Evolutionary conservation across 306 rosid species (phyloP), one percentile per base, ranked within the genome.

Genomic region (Dryas alaskensis): DNA sequence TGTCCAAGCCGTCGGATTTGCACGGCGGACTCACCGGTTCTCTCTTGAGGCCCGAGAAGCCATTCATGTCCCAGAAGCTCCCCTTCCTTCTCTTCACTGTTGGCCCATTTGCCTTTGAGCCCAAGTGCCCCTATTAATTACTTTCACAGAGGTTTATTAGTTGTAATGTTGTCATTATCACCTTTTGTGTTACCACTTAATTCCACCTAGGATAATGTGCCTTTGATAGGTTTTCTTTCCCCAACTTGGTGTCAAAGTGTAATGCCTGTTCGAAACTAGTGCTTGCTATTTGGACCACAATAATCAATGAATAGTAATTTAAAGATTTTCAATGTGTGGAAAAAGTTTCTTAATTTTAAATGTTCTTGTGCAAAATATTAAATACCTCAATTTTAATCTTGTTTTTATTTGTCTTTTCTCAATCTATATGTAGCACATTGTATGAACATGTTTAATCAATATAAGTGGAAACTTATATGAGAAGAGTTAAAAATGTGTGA

Each of bases 51-150:
- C 89, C 96, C 0, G 79, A 80, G 65, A 91, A 85, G 88, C 76
- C 89, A 0, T 86, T 72, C 50, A 1, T 69, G 17, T 62, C 65
- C 16, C 4, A 79, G 55, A 87, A 86, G 57, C 84, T 75, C 8
- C 89, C 91, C 0, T 89, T 81, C 58, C 2, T 84, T 4, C 94
- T 91, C 46, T 93, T 82, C 88, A 67, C 80, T 7, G 97, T 87
- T 25, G 96, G 92, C 11, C 97, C 97, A 10, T 79, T 93, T 46
- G 92, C 97, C 27, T 89, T 91, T 31, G 92, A 91, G 73, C 93
- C 97, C 60, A 82, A 78, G 6, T 91, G 98, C 70, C 78, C 85
- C 17, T 0, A 46, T 3, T 45, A 69, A 22, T 19, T 67, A 50
- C 1, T 6, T 8, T 27, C 31, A 1, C 31, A 27, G 54, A 6